Conservation (phyloP, 139 green algal genomes). For the Chlorella sp. region DNA sequence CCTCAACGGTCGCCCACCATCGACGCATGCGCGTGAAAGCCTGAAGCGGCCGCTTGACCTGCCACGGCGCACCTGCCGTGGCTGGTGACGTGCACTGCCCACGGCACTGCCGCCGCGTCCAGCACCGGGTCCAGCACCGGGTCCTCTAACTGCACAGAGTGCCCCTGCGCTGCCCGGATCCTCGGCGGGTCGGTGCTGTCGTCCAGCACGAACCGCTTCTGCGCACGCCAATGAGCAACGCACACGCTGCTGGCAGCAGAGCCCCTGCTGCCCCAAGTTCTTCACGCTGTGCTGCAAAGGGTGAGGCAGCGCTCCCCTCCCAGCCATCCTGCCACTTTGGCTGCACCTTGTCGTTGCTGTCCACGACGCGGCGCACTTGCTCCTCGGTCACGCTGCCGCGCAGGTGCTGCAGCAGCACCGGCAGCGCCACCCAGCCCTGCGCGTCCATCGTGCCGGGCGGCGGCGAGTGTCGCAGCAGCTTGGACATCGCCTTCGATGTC, state of each 20-base stretch:
- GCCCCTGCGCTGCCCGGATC: conserved; percentile 52
- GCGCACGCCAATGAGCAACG: no score
- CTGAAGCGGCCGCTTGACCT: no score
- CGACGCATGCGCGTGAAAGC: background rate
- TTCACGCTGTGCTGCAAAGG: no score
- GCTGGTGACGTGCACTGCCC: conserved; percentile 48
- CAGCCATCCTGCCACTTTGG: background rate
- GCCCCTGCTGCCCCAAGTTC: no score
- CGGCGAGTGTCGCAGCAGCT: conserved; percentile 36
- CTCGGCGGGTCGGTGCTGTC: conserved; percentile 20
- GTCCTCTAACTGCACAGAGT: conserved; percentile 41
- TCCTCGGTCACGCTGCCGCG: conserved; percentile 14
- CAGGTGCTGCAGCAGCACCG: conserved; percentile 26
- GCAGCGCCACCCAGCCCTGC: conserved; percentile 31
- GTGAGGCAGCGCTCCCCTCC: no score
- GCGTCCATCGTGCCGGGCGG: conserved; percentile 36
- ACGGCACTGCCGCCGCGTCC: conserved; percentile 17
- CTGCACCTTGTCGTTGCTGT: conserved; percentile 26
- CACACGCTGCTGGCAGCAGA: no score
- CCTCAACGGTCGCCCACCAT: no score
- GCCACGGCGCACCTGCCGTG: conserved; percentile 19
- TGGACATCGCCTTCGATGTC: conserved; percentile 40
- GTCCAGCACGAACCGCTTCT: conserved; percentile 54
- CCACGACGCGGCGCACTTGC: conserved; percentile 20
- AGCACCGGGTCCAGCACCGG: conserved; percentile 37